Percentiles rank a stretch among this genome's conserved stretches.
Conservation (phyloP, 176 grass and related monocot genomes). For the Carex littledalei region DNA sequence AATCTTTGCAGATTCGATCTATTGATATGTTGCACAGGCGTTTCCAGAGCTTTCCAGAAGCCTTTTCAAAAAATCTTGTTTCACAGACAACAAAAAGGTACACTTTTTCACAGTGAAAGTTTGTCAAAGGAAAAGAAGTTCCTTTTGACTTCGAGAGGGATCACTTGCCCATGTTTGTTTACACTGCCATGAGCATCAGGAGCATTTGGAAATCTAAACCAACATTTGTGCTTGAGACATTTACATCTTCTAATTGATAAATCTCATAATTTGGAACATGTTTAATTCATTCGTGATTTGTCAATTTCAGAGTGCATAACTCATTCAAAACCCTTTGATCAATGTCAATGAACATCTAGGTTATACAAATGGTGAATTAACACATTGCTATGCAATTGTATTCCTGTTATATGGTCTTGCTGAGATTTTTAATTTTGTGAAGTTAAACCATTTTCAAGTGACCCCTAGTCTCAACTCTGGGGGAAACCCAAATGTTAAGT, state of each 20-base stretch:
- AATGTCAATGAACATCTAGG: neutral
- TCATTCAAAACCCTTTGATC: neutral
- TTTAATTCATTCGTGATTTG: neutral
- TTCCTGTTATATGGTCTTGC: neutral
- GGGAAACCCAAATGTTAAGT: neutral
- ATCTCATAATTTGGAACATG: neutral
- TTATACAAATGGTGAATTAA: neutral
- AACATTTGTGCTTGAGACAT: neutral
- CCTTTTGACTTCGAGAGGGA: neutral
- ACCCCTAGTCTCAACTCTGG: neutral
- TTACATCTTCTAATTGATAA: neutral
- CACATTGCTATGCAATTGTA: neutral
- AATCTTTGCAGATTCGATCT: slow-evolving; percentile 67
- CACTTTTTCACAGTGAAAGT: neutral
- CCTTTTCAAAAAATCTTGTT: slow-evolving; percentile 78
- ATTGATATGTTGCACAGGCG: slow-evolving; percentile 99
- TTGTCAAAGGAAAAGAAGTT: neutral
- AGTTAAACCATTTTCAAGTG: neutral
- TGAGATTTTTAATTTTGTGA: neutral
- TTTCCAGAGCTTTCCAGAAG: slow-evolving; percentile 95
- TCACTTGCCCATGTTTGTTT: neutral
- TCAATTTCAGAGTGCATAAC: neutral
- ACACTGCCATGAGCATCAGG: neutral
- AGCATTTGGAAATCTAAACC: neutral
- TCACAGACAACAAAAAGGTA: slow-evolving; percentile 46